phyloP scores from a whole-genome alignment of 75 land plant species.

The Larix kaempferi region DNA sequence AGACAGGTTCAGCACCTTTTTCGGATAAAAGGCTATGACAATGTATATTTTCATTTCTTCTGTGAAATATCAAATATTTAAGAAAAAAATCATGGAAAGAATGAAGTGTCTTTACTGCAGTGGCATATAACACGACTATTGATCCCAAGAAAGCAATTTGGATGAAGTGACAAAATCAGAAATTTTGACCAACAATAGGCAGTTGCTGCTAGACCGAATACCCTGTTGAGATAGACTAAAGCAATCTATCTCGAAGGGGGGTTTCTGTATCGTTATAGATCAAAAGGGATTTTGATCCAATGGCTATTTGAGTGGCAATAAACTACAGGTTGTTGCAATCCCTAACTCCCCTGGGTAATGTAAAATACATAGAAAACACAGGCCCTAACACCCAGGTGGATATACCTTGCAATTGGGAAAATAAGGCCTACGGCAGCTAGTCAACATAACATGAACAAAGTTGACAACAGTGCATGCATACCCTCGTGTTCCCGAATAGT shows the following conservation, averaged over 20 bases:
- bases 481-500: conserved; percentile 94
- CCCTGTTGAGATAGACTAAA: not conserved
- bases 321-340: not conserved
- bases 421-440: not conserved
- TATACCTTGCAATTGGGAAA: not conserved
- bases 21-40: no score
- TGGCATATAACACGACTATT: not conserved
- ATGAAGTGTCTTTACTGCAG: not conserved
- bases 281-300: not conserved
- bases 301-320: not conserved
- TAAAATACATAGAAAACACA: no score
- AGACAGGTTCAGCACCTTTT: no score
- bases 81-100: no score
- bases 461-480: conserved; percentile 4
- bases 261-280: not conserved
- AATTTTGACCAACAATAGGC: not conserved
- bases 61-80: no score
- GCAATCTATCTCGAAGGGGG: not conserved
- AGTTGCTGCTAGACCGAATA: not conserved
- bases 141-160: not conserved
- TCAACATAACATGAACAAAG: not conserved
- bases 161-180: not conserved
- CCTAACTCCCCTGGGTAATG: no score
- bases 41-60: no score
- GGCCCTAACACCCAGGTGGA: no score